Evolutionary conservation across 176 grass and related monocot species (phyloP).

Genomic region (Phyllostachys edulis): DNA sequence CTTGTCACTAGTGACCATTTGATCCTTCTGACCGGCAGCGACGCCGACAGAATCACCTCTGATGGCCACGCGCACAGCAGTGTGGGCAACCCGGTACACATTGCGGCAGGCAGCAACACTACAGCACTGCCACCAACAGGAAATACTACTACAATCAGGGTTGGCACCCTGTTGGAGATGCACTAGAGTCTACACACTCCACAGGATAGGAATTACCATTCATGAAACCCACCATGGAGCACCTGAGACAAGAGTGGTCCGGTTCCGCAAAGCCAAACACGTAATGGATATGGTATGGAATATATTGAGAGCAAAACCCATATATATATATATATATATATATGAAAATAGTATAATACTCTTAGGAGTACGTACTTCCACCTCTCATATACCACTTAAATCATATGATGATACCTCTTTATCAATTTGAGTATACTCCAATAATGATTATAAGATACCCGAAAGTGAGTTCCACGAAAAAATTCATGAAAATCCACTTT

Average conservation of each 20-base stretch:
- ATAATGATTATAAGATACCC: too few relatives aligned
- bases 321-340: background rate
- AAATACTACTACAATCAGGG: too few relatives aligned
- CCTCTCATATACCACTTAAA: too few relatives aligned
- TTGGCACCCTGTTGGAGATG: too few relatives aligned
- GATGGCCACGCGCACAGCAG: background rate
- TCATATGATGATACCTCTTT: too few relatives aligned
- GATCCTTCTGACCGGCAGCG: background rate
- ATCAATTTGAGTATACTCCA: too few relatives aligned
- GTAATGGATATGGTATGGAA: background rate
- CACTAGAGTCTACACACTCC: too few relatives aligned
- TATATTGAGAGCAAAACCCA: background rate
- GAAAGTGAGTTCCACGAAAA: too few relatives aligned
- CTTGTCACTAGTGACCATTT: constrained; percentile 1
- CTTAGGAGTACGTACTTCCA: too few relatives aligned
- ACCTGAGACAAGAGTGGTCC: background rate
- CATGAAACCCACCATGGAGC: background rate
- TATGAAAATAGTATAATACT: too few relatives aligned
- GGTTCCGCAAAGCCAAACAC: background rate
- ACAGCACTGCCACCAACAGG: background rate
- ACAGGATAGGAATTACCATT: too few relatives aligned
- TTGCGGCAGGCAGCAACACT: background rate
- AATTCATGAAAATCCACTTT: too few relatives aligned
- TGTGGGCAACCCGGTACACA: background rate
- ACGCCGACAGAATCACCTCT: constrained; percentile 32